Evolutionary conservation across 306 rosid genomes (phyloP).

Genomic region (Acacia confusa): DNA sequence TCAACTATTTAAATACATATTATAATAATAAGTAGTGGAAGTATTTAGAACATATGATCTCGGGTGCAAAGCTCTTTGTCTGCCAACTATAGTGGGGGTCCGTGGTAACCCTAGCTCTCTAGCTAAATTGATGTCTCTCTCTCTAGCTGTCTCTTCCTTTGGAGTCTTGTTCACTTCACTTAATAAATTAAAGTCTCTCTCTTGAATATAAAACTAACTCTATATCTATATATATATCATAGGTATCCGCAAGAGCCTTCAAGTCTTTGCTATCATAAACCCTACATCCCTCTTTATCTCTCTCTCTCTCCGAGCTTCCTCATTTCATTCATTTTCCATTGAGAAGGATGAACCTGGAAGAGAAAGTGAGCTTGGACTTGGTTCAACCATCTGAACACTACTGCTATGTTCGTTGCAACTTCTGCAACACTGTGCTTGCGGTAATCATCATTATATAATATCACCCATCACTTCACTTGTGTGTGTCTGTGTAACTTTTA

Average conservation of each 20-base stretch:
- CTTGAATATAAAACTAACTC: not conserved
- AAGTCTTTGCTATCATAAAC: conserved; percentile 3
- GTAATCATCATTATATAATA: conserved; percentile 27
- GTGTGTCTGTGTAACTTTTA: not conserved
- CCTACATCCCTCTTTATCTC: not conserved
- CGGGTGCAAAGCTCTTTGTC: no score
- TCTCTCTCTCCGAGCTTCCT: not conserved
- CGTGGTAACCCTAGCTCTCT: not conserved
- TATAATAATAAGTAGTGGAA: fast-evolving
- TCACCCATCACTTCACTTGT: not conserved
- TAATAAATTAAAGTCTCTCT: not conserved
- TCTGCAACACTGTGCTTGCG: conserved; percentile 96
- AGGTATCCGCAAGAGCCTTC: not conserved
- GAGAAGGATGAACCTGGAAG: conserved; percentile 67
- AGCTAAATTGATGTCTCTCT: no score
- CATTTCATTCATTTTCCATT: not conserved
- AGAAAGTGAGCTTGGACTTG: conserved; percentile 71
- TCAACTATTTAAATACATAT: no score
- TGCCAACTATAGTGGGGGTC: not conserved
- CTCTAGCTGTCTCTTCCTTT: no score
- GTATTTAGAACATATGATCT: no score
- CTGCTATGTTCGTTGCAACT: conserved; percentile 97
- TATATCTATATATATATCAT: not conserved
- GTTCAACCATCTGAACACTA: conserved; percentile 79
- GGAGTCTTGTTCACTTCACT: not conserved